A percentile compares a stretch with the other conserved stretches of the same genome.
phyloP scores from a whole-genome alignment of 78 protist genomes.

The Emiliania huxleyi region DNA sequence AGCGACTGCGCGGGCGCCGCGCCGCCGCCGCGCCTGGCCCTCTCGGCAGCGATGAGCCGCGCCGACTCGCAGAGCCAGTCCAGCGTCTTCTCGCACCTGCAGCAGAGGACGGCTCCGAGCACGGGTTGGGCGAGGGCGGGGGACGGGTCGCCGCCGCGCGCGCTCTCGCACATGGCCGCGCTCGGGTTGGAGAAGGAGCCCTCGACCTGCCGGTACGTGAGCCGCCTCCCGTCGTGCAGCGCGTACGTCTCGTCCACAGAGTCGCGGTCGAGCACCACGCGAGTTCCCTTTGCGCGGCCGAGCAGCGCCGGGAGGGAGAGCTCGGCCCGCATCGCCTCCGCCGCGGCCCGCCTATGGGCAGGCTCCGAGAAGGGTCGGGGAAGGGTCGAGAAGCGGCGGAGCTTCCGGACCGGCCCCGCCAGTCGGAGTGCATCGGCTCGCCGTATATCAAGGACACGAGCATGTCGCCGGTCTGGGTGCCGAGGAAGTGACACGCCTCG shows the following conservation, averaged over 20 bases:
- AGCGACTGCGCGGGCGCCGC: too few species aligned
- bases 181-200: not conserved
- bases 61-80: not conserved
- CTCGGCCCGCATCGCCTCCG: not conserved
- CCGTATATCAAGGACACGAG: constrained; percentile 18
- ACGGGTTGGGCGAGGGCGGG: too few species aligned
- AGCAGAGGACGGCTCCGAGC: too few species aligned
- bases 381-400: too few species aligned
- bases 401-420: too few species aligned
- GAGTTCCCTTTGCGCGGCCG: not conserved
- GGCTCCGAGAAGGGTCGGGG: too few species aligned
- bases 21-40: too few species aligned
- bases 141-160: too few species aligned
- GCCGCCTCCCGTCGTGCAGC: not conserved
- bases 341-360: too few species aligned
- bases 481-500: not conserved
- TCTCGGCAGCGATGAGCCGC: too few species aligned
- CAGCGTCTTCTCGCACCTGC: too few species aligned
- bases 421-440: not conserved
- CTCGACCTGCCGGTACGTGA: constrained; percentile 17
- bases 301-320: not conserved
- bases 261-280: not conserved
- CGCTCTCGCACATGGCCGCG: not conserved
- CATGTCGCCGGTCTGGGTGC: constrained; percentile 26
- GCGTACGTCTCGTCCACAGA: not conserved